Conservation (phyloP, 1,284 basidiomycete species). For the Sanguinoderma infundibulare region DNA sequence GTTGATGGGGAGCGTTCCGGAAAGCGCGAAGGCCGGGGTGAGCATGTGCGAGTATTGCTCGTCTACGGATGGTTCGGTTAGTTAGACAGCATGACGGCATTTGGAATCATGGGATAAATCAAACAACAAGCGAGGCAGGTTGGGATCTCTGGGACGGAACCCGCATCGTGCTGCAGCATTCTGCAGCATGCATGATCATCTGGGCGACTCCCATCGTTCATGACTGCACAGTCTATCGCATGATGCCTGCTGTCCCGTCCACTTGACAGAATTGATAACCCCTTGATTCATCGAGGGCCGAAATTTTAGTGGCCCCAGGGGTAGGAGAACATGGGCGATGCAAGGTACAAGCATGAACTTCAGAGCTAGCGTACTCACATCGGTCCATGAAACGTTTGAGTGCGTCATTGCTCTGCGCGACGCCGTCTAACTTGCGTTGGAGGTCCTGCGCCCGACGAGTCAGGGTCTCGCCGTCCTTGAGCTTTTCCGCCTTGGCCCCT, state of each 20-base stretch:
- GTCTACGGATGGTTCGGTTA: slow-evolving; percentile 44
- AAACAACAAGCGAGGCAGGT: too few species aligned
- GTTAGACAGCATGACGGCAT: slow-evolving; percentile 1
- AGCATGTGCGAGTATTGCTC: slow-evolving; percentile 75
- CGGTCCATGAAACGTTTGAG: slow-evolving; percentile 73
- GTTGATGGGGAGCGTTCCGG: slow-evolving; percentile 52
- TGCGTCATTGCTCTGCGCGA: slow-evolving; percentile 70
- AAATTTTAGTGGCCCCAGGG: neutral
- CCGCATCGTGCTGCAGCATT: too few species aligned
- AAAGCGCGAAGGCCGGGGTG: slow-evolving; percentile 73
- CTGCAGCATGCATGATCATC: too few species aligned
- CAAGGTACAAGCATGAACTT: neutral
- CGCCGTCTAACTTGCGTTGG: slow-evolving; percentile 55
- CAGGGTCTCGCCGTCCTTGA: slow-evolving; percentile 58
- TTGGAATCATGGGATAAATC: too few species aligned
- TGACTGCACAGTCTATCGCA: neutral
- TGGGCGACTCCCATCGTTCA: too few species aligned
- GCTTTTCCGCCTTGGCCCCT: slow-evolving; percentile 39
- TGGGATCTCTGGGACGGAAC: too few species aligned
- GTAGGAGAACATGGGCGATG: neutral
- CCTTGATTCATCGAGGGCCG: neutral
- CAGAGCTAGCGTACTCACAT: slow-evolving; percentile 50
- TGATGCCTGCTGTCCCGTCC: neutral
- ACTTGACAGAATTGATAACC: neutral
- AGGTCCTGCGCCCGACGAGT: slow-evolving; percentile 61